phyloP scores from a whole-genome alignment of 768 basidiomycete species.

The Xanthoconium stramineum region DNA sequence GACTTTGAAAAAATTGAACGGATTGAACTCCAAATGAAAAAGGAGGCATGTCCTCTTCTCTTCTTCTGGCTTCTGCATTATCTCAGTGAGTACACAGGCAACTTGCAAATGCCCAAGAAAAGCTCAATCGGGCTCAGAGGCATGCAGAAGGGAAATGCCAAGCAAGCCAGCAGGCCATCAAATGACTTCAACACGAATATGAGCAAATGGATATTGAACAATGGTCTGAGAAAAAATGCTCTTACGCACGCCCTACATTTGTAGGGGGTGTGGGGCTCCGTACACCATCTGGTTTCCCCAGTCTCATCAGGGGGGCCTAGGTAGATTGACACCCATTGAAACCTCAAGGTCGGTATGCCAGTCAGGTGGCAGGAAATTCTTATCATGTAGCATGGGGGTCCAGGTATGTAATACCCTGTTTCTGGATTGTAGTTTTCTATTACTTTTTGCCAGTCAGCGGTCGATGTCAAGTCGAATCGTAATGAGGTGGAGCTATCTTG shows the following conservation, averaged over 20 bases:
- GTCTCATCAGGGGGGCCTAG: slow-evolving; percentile 14
- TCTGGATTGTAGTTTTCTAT: not conserved
- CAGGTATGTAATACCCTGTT: too few relatives aligned
- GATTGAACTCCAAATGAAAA: slow-evolving; percentile 62
- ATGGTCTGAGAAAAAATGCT: not conserved
- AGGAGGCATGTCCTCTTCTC: slow-evolving; percentile 49
- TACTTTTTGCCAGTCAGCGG: too few relatives aligned
- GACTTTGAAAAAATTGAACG: slow-evolving; percentile 74
- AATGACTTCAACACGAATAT: slow-evolving; percentile 74
- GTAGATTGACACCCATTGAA: too few relatives aligned
- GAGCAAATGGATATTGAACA: slow-evolving; percentile 75
- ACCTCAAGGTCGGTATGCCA: too few relatives aligned
- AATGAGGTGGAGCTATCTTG: too few relatives aligned
- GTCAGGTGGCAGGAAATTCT: too few relatives aligned
- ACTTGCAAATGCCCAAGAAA: slow-evolving; percentile 75
- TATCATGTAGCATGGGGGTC: too few relatives aligned
- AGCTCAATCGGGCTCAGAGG: slow-evolving; percentile 73
- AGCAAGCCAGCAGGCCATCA: slow-evolving; percentile 70
- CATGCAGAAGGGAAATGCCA: slow-evolving; percentile 78
- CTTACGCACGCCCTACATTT: too few relatives aligned
- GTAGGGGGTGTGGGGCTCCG: not conserved
- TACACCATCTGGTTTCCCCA: not conserved
- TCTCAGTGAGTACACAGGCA: slow-evolving; percentile 77
- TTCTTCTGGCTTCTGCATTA: not conserved
- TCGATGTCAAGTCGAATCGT: too few relatives aligned